Evolutionary conservation across 768 basidiomycete species (phyloP), one percentile per base, ranked within the genome.

Genomic region (Lentinula lateritia): DNA sequence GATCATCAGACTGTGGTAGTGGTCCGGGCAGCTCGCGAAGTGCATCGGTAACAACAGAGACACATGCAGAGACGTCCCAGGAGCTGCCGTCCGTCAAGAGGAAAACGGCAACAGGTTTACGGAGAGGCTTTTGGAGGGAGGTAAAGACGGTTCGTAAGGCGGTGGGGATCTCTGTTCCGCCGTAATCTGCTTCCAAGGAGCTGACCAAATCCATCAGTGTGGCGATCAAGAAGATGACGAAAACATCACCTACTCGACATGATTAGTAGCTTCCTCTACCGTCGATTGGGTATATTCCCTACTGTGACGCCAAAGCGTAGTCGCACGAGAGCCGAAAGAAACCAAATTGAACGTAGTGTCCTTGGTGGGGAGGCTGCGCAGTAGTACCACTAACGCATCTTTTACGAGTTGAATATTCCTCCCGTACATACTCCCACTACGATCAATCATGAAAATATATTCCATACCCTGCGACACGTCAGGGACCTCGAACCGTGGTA

Each of bases 81-180:
- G 59, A 28, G 13, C 35, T 56, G 13, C 65, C 65, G 34, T 66
- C 63, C 1, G 65, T 66, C 15, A 66, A 35, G n/a, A 66, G 57
- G 43, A 66, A 58, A 20, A 66, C 46, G 12, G 60, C 43, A 10
- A 52, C 54, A 2, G 65, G 60, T n/a, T 45, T 18, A 20, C 34
- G 23, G n/a, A 52, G 34, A 5, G 61, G 39, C 35, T 39, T 60
- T 5, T 13, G n/a, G 20, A 53, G 62, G 16, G 53, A 34, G 7
- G n/a, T 6, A 32, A 60, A 61, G 15, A 50, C 53, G 13, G 42
- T 32, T 16, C 18, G 23, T 10, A 64, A 50, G 16, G 64, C 64
- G 5, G 18, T 9, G 15, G 46, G 23, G 28, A 66, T 66, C 43
- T 66, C 63, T 12, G 65, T 66, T 12, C 65, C 65, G 15, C 63